Conservation (phyloP, 2,329 filamentous ascomycete genomes). For the Verruconis gallopava region DNA sequence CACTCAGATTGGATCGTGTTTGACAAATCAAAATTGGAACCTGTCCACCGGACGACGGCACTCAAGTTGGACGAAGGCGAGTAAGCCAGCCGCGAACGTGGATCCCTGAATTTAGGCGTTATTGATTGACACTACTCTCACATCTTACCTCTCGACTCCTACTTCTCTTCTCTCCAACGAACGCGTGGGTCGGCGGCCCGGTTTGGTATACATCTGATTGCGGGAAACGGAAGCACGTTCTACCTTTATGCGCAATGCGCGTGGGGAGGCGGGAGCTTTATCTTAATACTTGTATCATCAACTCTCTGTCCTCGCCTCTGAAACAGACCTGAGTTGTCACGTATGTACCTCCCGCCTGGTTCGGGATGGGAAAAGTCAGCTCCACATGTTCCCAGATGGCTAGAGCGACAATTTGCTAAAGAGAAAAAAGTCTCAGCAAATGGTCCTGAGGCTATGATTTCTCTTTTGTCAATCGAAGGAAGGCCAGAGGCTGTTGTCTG, state of each 20-base stretch:
- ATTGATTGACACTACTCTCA: not conserved
- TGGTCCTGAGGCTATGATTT: not conserved
- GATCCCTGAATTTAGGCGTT: not conserved
- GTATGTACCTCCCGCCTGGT: not conserved
- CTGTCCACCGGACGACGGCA: not conserved
- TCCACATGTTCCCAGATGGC: not conserved
- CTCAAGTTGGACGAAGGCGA: not conserved
- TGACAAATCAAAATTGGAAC: not conserved
- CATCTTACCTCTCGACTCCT: not conserved
- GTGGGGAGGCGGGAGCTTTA: not conserved
- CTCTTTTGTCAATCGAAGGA: slow-evolving; percentile 1
- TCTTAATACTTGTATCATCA: not conserved
- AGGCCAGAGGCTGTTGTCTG: not conserved
- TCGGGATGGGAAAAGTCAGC: not conserved
- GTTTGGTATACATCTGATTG: not conserved
- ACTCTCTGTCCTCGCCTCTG: not conserved
- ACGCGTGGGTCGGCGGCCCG: not conserved
- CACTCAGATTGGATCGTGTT: not conserved
- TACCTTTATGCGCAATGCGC: too few species aligned
- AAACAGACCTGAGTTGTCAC: too few species aligned
- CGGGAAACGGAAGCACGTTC: not conserved
- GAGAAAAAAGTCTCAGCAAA: not conserved
- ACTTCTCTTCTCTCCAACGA: not conserved
- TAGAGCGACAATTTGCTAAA: not conserved
- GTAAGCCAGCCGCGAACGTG: not conserved